Percentiles rank a stretch among this genome's conserved stretches.
Conservation (phyloP, 495 filamentous ascomycete genomes). For the Aspergillus saccharolyticus region DNA sequence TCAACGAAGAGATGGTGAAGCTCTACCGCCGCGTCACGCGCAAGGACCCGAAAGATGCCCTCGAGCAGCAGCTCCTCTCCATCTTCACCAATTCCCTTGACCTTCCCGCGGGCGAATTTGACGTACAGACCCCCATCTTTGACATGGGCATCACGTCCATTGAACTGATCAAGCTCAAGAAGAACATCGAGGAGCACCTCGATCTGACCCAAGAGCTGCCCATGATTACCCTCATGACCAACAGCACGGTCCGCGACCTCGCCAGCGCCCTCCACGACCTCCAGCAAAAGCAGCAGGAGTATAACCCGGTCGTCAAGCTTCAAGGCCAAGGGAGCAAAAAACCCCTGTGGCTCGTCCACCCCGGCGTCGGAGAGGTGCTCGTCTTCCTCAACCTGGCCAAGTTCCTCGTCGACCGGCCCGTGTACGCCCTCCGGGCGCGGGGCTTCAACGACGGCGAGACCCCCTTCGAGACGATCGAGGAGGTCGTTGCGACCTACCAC, state of each 20-base stretch:
- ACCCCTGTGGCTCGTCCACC: constrained; percentile 52
- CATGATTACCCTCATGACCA: constrained; percentile 34
- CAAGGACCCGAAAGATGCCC: constrained; percentile 12
- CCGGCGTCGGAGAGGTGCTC: constrained; percentile 51
- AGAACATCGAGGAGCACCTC: constrained; percentile 10
- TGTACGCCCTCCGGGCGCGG: constrained; percentile 48
- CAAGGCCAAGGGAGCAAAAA: constrained; percentile 36
- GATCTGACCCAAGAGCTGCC: constrained; percentile 24
- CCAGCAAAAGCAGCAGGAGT: constrained; percentile 17
- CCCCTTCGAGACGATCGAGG: constrained; percentile 28
- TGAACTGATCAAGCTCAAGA: constrained; percentile 33
- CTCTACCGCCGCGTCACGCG: constrained; percentile 8
- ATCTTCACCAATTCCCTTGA: constrained; percentile 19
- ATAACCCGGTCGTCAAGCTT: constrained; percentile 46
- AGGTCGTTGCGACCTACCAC: constrained; percentile 35
- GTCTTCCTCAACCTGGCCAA: constrained; percentile 48
- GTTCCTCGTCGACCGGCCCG: constrained; percentile 41
- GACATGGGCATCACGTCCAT: constrained; percentile 42
- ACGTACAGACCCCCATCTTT: constrained; percentile 33
- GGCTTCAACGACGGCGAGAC: constrained; percentile 43
- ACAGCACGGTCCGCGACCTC: constrained; percentile 34
- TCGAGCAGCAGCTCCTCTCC: constrained; percentile 7
- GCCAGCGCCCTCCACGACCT: constrained; percentile 24
- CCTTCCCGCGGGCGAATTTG: constrained; percentile 15
- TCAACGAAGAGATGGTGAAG: constrained; percentile 20